A percentile compares a stretch with the other conserved stretches of the same genome.
Conservation (phyloP, 371 early-diverging fungal species). For the Zancudomyces culisetae region DNA sequence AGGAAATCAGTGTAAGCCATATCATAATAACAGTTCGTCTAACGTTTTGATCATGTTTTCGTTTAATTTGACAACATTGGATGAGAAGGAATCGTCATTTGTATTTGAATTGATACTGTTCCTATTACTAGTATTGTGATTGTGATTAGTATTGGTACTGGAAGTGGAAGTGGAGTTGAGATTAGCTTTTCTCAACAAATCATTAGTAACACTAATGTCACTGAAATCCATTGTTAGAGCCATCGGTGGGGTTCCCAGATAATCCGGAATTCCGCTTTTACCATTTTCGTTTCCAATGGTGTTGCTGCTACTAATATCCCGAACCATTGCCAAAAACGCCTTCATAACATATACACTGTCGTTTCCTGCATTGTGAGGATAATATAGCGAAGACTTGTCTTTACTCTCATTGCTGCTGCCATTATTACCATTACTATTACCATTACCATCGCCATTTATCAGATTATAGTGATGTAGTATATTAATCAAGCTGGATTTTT, state of each 20-base stretch:
- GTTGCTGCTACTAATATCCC: too few species aligned
- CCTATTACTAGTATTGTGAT: neutral
- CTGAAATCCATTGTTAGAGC: neutral
- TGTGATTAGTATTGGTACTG: neutral
- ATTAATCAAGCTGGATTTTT: too few species aligned
- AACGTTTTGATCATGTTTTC: too few species aligned
- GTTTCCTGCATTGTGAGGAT: slow-evolving; percentile 25
- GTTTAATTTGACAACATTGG: too few species aligned
- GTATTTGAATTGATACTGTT: neutral
- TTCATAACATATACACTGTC: slow-evolving; percentile 48
- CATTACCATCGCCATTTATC: too few species aligned
- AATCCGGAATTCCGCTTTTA: neutral
- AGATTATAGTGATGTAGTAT: too few species aligned
- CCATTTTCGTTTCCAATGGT: too few species aligned
- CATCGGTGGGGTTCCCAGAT: neutral
- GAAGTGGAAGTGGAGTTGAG: neutral
- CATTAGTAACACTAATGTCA: neutral
- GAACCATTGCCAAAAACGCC: slow-evolving; percentile 18
- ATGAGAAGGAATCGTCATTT: neutral
- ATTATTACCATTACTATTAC: too few species aligned
- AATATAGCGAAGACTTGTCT: too few species aligned
- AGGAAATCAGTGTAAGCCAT: too few species aligned
- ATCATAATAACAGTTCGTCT: too few species aligned
- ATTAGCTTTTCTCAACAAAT: neutral
- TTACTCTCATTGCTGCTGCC: too few species aligned